Evolutionary conservation across 2,329 filamentous ascomycete genomes (phyloP).

Genomic region (Aspergillus sergii): DNA sequence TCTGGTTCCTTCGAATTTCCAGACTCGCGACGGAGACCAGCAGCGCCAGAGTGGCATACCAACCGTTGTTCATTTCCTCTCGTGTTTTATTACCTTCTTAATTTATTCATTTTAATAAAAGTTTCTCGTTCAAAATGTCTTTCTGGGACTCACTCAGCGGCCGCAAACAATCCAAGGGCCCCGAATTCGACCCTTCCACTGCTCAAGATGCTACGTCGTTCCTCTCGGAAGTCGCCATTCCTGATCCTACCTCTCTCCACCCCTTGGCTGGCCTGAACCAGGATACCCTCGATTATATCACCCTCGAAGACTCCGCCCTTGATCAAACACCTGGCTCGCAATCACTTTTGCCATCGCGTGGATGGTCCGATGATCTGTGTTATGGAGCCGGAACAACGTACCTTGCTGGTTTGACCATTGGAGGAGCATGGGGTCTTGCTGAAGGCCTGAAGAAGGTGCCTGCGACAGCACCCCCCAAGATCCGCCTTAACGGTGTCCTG

Average conservation of each 20-base stretch:
- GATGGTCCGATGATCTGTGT: conserved; percentile 97
- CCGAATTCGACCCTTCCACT: conserved; percentile 70
- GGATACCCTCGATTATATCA: conserved; percentile 91
- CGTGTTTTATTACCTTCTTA: conserved; percentile 25
- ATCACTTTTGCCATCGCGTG: conserved; percentile 88
- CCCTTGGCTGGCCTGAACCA: conserved; percentile 91
- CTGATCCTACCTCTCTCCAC: conserved; percentile 87
- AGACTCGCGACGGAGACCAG: conserved; percentile 6
- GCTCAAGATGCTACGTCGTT: conserved; percentile 85
- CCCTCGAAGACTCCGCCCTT: conserved; percentile 86
- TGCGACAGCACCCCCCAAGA: conserved; percentile 76
- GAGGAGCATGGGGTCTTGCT: conserved; percentile 88
- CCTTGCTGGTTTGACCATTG: conserved; percentile 78
- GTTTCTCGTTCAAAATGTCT: conserved; percentile 47
- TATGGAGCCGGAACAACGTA: conserved; percentile 97
- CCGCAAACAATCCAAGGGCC: conserved; percentile 59
- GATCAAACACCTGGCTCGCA: conserved; percentile 83
- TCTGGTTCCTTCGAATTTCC: conserved; percentile 25
- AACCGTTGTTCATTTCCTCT: conserved; percentile 6
- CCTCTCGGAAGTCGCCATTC: conserved; percentile 72
- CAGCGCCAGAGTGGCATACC: conserved; percentile 3
- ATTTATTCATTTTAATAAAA: conserved; percentile 28
- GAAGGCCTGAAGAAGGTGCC: conserved; percentile 79
- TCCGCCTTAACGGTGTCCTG: conserved; percentile 89
- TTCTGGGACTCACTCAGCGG: conserved; percentile 66